Percentiles rank a stretch among this genome's conserved stretches.
Evolutionary conservation across 768 basidiomycete species (phyloP).

Genomic region (Xerocomus spinulosus): DNA sequence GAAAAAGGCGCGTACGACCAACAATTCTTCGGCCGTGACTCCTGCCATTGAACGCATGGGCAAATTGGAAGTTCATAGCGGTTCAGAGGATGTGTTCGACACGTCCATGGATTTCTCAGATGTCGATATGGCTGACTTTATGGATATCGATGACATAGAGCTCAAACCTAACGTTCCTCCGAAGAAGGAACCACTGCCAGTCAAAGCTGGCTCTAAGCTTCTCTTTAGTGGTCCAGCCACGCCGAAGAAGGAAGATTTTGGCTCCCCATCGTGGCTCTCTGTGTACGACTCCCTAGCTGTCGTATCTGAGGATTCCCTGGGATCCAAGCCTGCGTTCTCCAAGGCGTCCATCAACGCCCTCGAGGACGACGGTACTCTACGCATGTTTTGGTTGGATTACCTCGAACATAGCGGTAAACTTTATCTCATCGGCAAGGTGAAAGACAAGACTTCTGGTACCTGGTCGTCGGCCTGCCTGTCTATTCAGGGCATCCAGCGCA

Average conservation of each 20-base stretch:
- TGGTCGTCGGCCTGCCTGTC: conserved; percentile 88
- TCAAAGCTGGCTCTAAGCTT: conserved; percentile 16
- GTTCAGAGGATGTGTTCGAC: conserved; percentile 47
- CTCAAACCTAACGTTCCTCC: conserved; percentile 35
- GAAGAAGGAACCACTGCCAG: conserved; percentile 16
- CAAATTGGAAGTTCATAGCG: conserved; percentile 54
- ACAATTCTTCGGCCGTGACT: conserved; percentile 38
- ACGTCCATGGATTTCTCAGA: conserved; percentile 52
- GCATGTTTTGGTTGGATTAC: conserved; percentile 96
- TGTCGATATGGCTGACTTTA: conserved; percentile 50
- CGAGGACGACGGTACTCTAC: conserved; percentile 79
- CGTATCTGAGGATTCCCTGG: conserved; percentile 55
- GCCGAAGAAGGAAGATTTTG: conserved; percentile 44
- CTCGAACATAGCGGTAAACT: conserved; percentile 81
- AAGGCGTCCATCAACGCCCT: conserved; percentile 52
- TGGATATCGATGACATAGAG: conserved; percentile 56
- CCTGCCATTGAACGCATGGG: conserved; percentile 58
- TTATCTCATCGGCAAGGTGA: conserved; percentile 87
- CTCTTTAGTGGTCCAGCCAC: not conserved
- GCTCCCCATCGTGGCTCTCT: conserved; percentile 62
- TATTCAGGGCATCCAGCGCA: conserved; percentile 81
- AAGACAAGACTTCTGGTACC: conserved; percentile 58
- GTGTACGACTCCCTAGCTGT: conserved; percentile 70
- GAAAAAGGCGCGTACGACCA: conserved; percentile 53
- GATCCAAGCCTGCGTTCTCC: conserved; percentile 35